phyloP scores from a whole-genome alignment of 1,284 basidiomycete species.

The Rhodotorula sp. region DNA sequence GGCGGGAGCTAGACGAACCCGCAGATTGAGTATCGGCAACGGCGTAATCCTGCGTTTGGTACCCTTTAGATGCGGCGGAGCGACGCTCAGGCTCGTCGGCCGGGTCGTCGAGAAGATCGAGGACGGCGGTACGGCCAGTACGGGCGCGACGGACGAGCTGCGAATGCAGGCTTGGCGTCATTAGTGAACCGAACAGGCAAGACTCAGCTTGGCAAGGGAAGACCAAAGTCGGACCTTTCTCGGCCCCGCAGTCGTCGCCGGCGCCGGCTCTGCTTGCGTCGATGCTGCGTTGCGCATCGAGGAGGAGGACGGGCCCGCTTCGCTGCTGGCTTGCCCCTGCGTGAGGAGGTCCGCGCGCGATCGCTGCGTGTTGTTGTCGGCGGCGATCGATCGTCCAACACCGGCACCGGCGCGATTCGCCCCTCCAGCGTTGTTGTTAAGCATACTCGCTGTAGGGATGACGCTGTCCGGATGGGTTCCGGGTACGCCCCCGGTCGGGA shows the following conservation, averaged over 20 bases:
- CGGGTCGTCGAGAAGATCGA: conserved; percentile 5
- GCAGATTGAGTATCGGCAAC: background rate
- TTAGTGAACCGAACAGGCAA: too few species aligned
- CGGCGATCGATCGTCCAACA: too few species aligned
- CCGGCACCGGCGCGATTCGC: background rate
- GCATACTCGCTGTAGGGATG: background rate
- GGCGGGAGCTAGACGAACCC: background rate
- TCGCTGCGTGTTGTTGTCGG: too few species aligned
- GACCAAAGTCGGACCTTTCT: background rate
- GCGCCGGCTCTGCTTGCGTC: background rate
- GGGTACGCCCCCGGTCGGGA: conserved; percentile 27
- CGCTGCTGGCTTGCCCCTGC: conserved; percentile 1
- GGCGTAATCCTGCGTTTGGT: background rate
- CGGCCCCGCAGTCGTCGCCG: background rate
- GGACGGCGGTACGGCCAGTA: conserved; percentile 5
- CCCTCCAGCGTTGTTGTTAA: background rate
- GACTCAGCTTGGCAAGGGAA: background rate
- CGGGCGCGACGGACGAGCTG: conserved; percentile 13
- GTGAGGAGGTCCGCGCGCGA: background rate
- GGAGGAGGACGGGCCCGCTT: background rate
- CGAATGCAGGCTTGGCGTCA: background rate
- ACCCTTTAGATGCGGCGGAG: background rate
- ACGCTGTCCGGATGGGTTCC: conserved; percentile 27
- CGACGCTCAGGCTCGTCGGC: background rate
- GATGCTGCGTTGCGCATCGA: background rate